These are phyloP conservation scores for Carpinus fangiana DNA, from an alignment of 306 rosid genomes.

Conservation along the genomic window DNA sequence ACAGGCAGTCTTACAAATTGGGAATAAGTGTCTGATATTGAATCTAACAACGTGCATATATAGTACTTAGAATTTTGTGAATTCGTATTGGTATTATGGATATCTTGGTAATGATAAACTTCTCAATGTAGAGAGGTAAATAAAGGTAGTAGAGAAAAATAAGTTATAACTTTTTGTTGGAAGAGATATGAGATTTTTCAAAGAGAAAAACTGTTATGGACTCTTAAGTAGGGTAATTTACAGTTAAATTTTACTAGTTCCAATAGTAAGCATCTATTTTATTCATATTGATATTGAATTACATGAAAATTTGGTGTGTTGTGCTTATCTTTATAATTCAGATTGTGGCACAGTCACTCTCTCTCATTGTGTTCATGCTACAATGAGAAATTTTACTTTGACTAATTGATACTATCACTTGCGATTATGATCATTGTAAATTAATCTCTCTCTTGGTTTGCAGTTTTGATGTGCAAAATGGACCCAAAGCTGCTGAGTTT, in stretches of 20 bases:
- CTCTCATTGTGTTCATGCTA: neutral
- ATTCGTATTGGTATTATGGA: too few species aligned
- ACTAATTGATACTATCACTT: neutral
- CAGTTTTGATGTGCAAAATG: slow-evolving; percentile 88
- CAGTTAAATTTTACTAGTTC: neutral
- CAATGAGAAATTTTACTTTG: neutral
- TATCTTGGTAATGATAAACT: too few species aligned
- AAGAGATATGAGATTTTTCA: neutral
- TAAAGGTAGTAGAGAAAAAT: neutral
- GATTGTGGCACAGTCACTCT: neutral
- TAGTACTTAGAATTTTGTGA: too few species aligned
- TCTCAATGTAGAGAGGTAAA: too few species aligned
- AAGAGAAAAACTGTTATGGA: neutral
- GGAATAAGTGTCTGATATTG: too few species aligned
- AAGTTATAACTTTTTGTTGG: neutral
- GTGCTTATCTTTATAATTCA: neutral
- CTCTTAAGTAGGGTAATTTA: neutral
- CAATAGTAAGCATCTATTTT: neutral
- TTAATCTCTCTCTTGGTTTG: slow-evolving; percentile 17
- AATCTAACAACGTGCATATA: too few species aligned
- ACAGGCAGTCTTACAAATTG: too few species aligned
- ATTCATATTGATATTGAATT: neutral
- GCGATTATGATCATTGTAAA: neutral
- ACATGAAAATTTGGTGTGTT: neutral
- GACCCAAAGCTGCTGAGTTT: slow-evolving; percentile 92